These are phyloP conservation scores for Xylaria sp. DNA, from an alignment of 495 filamentous ascomycete genomes.

Conservation along the genomic window DNA sequence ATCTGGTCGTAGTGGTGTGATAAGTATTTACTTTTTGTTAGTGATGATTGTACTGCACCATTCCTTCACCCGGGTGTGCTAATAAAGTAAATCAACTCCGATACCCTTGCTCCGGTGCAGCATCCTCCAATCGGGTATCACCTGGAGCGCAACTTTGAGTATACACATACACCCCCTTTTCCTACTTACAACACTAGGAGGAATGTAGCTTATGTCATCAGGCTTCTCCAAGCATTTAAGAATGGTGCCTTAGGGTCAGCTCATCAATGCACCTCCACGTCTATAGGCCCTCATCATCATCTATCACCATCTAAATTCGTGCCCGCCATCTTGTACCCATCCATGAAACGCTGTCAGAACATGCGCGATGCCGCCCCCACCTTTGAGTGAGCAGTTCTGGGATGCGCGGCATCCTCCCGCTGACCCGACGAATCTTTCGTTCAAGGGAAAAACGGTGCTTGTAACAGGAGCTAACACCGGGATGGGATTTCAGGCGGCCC, in stretches of 20 bases:
- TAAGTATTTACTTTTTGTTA: background rate
- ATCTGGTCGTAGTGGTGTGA: background rate
- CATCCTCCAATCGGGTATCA: too few species aligned
- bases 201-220: background rate
- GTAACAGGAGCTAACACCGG: constrained; percentile 60
- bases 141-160: too few species aligned
- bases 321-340: background rate
- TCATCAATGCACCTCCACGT: background rate
- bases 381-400: constrained; percentile 11
- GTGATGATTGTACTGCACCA: background rate
- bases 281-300: background rate
- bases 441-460: constrained; percentile 52
- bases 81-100: background rate
- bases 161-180: too few species aligned
- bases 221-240: background rate
- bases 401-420: constrained; percentile 18
- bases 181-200: background rate
- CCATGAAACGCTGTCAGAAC: background rate
- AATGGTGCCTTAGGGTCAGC: background rate
- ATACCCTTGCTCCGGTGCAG: background rate
- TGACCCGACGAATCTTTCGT: constrained; percentile 26
- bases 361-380: constrained; percentile 3
- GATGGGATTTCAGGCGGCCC: constrained; percentile 54
- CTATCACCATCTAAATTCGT: background rate
- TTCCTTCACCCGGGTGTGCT: background rate